These are phyloP conservation scores for Reutealis trisperma DNA, from an alignment of 345 rosid genomes.

Conservation along the genomic window DNA sequence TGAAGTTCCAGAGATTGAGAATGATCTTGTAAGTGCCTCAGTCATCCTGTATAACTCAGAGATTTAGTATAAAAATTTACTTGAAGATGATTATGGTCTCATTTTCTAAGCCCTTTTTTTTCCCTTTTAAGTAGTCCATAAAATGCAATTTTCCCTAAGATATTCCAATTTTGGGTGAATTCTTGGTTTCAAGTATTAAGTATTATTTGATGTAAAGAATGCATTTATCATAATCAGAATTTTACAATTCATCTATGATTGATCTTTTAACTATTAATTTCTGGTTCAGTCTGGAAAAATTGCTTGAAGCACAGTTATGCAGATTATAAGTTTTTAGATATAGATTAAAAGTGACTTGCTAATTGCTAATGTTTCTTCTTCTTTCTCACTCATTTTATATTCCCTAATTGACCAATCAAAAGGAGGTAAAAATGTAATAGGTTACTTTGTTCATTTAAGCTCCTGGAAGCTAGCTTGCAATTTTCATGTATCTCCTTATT, in stretches of 20 bases:
- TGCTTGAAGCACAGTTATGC: background rate
- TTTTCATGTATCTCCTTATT: background rate
- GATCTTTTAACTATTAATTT: background rate
- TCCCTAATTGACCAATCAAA: background rate
- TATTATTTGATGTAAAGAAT: no score
- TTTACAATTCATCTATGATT: background rate
- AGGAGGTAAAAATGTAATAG: background rate
- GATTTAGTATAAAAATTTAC: background rate
- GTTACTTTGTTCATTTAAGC: background rate
- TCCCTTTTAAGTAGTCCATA: background rate
- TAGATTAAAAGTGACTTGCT: background rate
- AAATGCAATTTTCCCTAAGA: background rate
- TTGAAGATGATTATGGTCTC: background rate
- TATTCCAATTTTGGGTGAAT: background rate
- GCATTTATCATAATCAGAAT: background rate
- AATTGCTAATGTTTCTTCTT: background rate
- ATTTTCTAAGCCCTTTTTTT: background rate
- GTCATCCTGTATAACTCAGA: background rate
- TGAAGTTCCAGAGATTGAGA: conserved; percentile 41
- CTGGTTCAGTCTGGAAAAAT: background rate
- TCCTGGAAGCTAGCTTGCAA: background rate
- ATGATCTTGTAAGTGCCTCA: conserved; percentile 41
- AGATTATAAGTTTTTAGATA: background rate
- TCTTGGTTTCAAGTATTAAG: background rate
- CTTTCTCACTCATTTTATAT: background rate